phyloP scores from a whole-genome alignment of 768 basidiomycete species.

The Mycena venus region DNA sequence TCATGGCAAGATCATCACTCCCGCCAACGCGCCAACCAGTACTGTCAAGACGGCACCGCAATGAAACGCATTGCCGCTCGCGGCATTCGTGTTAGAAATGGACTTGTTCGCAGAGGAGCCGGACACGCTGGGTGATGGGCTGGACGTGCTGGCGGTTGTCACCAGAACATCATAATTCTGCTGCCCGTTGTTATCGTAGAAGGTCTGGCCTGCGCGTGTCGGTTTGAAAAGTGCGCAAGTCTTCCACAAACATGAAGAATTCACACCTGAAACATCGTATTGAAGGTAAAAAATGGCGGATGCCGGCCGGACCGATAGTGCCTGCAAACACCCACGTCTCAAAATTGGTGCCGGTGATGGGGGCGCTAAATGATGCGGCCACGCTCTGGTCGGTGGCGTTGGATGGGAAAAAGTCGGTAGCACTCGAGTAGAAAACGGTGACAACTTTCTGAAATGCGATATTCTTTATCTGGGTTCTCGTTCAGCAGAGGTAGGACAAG shows the following conservation, averaged over 20 bases:
- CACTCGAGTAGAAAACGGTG: conserved; percentile 11
- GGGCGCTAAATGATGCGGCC: background rate
- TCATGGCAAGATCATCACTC: too few relatives aligned
- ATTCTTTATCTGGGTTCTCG: background rate
- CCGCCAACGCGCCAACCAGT: too few relatives aligned
- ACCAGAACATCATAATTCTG: conserved; percentile 3
- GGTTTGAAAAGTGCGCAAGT: background rate
- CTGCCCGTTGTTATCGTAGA: conserved; percentile 10
- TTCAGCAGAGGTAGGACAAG: background rate
- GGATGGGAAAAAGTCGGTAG: background rate
- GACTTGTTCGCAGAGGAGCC: too few relatives aligned
- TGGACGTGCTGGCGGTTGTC: background rate
- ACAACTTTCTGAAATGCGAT: background rate
- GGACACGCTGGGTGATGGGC: background rate
- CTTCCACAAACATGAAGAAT: background rate
- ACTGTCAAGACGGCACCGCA: too few relatives aligned
- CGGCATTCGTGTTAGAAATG: too few relatives aligned
- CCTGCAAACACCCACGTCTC: conserved; percentile 19
- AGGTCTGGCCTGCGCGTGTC: background rate
- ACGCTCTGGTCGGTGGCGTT: conserved; percentile 7
- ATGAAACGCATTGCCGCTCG: too few relatives aligned
- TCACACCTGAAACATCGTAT: conserved; percentile 9
- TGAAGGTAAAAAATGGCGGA: conserved; percentile 14
- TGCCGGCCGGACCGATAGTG: background rate
- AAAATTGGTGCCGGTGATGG: conserved; percentile 11